Evolutionary conservation across 1,284 basidiomycete genomes (phyloP).

Genomic region (Cutaneotrichosporon spelunceum): DNA sequence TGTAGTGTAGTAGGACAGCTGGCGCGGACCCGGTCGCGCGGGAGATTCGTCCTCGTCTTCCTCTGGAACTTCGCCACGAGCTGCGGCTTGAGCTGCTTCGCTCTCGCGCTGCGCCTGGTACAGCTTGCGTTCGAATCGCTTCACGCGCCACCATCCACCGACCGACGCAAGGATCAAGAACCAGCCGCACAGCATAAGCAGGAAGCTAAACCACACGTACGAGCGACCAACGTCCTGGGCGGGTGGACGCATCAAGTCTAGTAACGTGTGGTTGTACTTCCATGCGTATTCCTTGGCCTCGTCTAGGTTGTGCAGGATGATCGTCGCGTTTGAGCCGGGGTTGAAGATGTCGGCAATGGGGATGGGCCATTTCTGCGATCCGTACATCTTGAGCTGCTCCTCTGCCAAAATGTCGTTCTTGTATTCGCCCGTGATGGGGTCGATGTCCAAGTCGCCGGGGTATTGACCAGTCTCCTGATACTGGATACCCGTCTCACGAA

Average conservation of each 20-base stretch:
- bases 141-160: slow-evolving; percentile 78
- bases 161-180: slow-evolving; percentile 76
- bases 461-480: slow-evolving; percentile 44
- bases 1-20: slow-evolving; percentile 39
- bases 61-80: slow-evolving; percentile 20
- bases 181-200: slow-evolving; percentile 91
- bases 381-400: not conserved
- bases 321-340: slow-evolving; percentile 10
- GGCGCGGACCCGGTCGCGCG: slow-evolving; percentile 26
- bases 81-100: slow-evolving; percentile 41
- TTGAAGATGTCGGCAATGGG: not conserved
- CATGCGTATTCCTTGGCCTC: slow-evolving; percentile 48
- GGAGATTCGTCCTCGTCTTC: slow-evolving; percentile 20
- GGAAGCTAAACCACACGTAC: slow-evolving; percentile 80
- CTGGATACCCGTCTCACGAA: slow-evolving; percentile 57
- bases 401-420: slow-evolving; percentile 37
- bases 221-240: slow-evolving; percentile 51
- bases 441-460: slow-evolving; percentile 39
- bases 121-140: slow-evolving; percentile 56
- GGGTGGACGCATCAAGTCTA: slow-evolving; percentile 35
- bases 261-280: slow-evolving; percentile 44
- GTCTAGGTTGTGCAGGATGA: slow-evolving; percentile 50
- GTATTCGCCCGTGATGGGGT: slow-evolving; percentile 26
- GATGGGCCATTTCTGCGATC: not conserved
- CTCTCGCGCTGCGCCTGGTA: slow-evolving; percentile 39